Base-by-base conservation (phyloP, 1,139 yeast genomes). In the Blastobotrys persicus region DNA sequence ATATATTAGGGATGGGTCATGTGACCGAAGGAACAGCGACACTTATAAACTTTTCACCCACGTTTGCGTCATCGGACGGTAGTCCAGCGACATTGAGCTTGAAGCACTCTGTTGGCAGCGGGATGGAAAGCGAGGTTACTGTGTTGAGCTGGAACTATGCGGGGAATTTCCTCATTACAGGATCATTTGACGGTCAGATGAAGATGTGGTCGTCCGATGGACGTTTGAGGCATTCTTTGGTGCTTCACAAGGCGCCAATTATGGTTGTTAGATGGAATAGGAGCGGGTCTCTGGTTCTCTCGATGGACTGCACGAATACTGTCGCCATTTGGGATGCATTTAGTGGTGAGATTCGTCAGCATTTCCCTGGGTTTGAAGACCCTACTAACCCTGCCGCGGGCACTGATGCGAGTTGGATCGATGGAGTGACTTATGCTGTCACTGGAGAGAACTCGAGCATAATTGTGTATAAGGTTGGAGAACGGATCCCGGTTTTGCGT, bases 391-490 rank as follows among this genome's bases (percentile, higher is more conserved):
- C 39, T 13, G 46, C 31, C 5, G 19, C 39, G 9, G 83, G 83
- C 2, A 70, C 78, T 1, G 84, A 79, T 59, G 74, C 80, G 2
- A 80, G 83, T 56, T 89, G 96, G 96, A 72, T 88, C 17, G 85
- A 81, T 57, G 79, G 79, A 35, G 69, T 72, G 51, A 85, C 82
- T 55, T 86, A 87, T 64, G 88, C 91, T 2, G 69, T 85, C 12
- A 80, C 95, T 0, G 84, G 86, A 0, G 65, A 73, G 4, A 75
- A 75, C 43, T 77, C 81, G 38, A 60, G 79, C 2, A 77, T 88
- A n/a, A 69, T 78, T 31, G 79, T 88, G 1, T 81, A 78, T 66
- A 77, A 80, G 42, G 70, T 85, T 4, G 73, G 73, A 9, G 80
- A 77, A 23, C 68, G 69, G 34, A 66, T 66, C 35, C 81, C 87